phyloP scores from a whole-genome alignment of 179 eudicot genomes.

The Gypsophila paniculata region DNA sequence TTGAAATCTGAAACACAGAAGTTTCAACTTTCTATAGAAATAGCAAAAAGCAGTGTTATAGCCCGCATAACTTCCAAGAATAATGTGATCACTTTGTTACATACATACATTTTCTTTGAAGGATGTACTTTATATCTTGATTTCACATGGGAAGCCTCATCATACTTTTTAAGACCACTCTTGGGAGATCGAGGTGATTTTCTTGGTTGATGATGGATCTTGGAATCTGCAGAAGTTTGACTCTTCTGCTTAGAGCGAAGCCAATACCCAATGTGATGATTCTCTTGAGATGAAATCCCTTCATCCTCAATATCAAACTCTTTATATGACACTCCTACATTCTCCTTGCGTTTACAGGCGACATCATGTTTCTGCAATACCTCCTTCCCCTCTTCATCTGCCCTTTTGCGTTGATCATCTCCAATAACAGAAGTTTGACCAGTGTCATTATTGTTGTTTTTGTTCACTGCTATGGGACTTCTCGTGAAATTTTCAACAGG shows the following conservation, averaged over 20 bases:
- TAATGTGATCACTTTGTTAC: too few relatives aligned
- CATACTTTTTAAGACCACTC: conserved; percentile 14
- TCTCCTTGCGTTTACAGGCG: neutral
- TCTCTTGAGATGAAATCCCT: conserved; percentile 16
- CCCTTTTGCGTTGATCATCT: conserved; percentile 13
- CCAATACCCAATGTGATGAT: neutral
- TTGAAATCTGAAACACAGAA: neutral
- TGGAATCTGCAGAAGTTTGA: neutral
- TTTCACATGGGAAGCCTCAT: conserved; percentile 4
- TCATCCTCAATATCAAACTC: conserved; percentile 14
- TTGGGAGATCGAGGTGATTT: conserved; percentile 13
- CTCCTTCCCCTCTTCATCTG: neutral
- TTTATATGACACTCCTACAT: conserved; percentile 13
- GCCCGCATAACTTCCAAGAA: neutral
- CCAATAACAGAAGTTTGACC: conserved; percentile 9
- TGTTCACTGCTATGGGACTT: neutral
- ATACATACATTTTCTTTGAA: conserved; percentile 22
- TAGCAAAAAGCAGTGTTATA: neutral
- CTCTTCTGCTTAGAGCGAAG: conserved; percentile 8
- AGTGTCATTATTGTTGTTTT: neutral
- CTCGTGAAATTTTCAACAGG: conserved; percentile 5
- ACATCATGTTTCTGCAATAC: neutral
- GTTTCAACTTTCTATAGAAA: neutral
- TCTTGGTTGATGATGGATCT: conserved; percentile 1
- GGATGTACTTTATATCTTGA: conserved; percentile 7